Percentiles rank a stretch among this genome's conserved stretches.
phyloP scores from a whole-genome alignment of 768 basidiomycete genomes.

The Kwoniella dendrophila region DNA sequence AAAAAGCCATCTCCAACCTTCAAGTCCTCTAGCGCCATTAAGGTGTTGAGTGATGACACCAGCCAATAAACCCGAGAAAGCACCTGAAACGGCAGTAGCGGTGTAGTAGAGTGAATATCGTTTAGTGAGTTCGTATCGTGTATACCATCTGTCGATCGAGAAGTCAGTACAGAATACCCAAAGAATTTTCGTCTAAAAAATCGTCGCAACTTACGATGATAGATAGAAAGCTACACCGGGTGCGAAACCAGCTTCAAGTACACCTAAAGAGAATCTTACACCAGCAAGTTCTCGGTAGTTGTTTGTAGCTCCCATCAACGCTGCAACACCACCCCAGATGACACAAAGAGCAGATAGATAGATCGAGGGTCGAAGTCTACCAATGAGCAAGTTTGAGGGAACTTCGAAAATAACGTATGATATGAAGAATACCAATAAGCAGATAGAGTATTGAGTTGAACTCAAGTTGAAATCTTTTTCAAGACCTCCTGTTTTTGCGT shows the following conservation, averaged over 20 bases:
- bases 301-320: slow-evolving; percentile 48
- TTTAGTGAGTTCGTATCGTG: slow-evolving; percentile 50
- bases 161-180: slow-evolving; percentile 19
- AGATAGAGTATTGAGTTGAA: slow-evolving; percentile 52
- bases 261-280: slow-evolving; percentile 43
- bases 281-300: slow-evolving; percentile 46
- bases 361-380: slow-evolving; percentile 49
- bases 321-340: slow-evolving; percentile 54
- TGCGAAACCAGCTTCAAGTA: slow-evolving; percentile 46
- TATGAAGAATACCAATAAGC: slow-evolving; percentile 48
- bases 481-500: slow-evolving; percentile 55
- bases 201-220: slow-evolving; percentile 34
- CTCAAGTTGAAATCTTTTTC: slow-evolving; percentile 48
- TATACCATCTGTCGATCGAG: slow-evolving; percentile 30
- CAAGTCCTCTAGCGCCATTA: slow-evolving; percentile 44
- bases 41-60: slow-evolving; percentile 54
- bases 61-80: slow-evolving; percentile 56
- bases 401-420: slow-evolving; percentile 48
- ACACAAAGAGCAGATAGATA: slow-evolving; percentile 52
- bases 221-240: slow-evolving; percentile 48
- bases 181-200: slow-evolving; percentile 11
- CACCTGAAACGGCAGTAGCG: slow-evolving; percentile 54
- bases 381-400: slow-evolving; percentile 50
- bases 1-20: slow-evolving; percentile 52
- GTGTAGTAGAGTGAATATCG: slow-evolving; percentile 55